These are phyloP conservation scores for Scopulariopsis brevicaulis DNA, from an alignment of 2,329 filamentous ascomycete species.

Conservation along the genomic window DNA sequence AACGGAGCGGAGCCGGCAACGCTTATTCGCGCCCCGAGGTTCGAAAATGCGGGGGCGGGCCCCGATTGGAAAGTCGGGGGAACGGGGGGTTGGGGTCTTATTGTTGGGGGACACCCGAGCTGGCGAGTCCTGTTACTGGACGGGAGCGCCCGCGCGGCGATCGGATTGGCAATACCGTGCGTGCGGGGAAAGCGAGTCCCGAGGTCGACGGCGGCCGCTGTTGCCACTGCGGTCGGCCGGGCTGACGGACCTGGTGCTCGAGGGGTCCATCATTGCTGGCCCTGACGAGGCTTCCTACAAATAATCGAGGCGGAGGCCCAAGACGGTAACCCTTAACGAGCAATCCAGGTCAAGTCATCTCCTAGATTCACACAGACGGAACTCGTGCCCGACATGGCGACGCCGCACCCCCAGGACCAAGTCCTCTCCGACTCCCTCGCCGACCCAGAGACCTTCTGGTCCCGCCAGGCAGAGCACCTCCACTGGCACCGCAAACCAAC, in stretches of 20 bases:
- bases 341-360: no score
- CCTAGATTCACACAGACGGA: no score
- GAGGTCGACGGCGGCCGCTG: background rate
- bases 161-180: background rate
- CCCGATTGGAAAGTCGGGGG: background rate
- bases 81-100: background rate
- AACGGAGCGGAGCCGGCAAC: background rate
- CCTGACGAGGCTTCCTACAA: background rate
- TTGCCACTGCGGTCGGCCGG: background rate
- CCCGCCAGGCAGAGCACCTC: slow-evolving; percentile 59
- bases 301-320: background rate
- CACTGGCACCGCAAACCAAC: slow-evolving; percentile 72
- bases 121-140: no score
- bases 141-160: background rate
- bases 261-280: background rate
- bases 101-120: background rate
- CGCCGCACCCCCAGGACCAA: slow-evolving; percentile 35
- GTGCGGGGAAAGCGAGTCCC: background rate
- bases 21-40: background rate
- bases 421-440: slow-evolving; percentile 46
- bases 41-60: background rate
- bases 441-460: slow-evolving; percentile 68
- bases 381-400: background rate
- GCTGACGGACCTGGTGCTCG: background rate
- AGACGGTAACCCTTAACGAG: no score